Base-by-base conservation (phyloP, 2,329 filamentous ascomycete species). In the Monosporascus sp. region DNA sequence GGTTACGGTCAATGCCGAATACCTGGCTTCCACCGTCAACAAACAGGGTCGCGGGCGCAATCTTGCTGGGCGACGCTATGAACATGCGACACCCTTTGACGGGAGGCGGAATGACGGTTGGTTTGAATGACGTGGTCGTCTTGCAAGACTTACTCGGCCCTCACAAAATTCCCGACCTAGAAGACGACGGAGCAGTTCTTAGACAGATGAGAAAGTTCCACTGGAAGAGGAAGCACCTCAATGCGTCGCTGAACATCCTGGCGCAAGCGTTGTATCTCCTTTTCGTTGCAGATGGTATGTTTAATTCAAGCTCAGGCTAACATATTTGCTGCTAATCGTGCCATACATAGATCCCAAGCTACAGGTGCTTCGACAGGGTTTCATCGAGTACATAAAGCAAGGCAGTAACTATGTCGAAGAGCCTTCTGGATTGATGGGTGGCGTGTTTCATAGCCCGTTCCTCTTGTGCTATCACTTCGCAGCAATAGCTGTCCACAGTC, bases 41-140 rank as follows among this genome's bases (percentile, higher is more conserved):
- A 2, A 86, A 86, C 64, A 81, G 77, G 52, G 81, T 78, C 0
- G 79, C 81, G 0, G 85, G 85, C 2, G 69, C 87, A 54, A 74
- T 86, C 49, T 74, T 88, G 36, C 71, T 88, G 20, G 85, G 85
- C 41, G 85, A 88, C 63, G 84, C 85, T 1, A 78, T 87, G 73
- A 88, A 88, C 69, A 88, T 88, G 85, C 80, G 85, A 19, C 85
- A 88, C 68, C 85, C 85, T 0, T 72, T 88, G 31, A 88, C 85
- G 0, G 85, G 85, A 34, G 85, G 85, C 54, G 85, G 85, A 54
- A 88, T 88, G 85, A 88, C 85, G 0, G 85, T 88, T 2, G 85
- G 83, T 0, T 80, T 88, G 64, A 87, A 83, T 63, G 85, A 88
- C 59, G 84, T 84, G 2, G 78, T 86, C 16, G 69, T 85, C 2